Base-by-base conservation (phyloP, 768 basidiomycete genomes). In the Mycena floridula region DNA sequence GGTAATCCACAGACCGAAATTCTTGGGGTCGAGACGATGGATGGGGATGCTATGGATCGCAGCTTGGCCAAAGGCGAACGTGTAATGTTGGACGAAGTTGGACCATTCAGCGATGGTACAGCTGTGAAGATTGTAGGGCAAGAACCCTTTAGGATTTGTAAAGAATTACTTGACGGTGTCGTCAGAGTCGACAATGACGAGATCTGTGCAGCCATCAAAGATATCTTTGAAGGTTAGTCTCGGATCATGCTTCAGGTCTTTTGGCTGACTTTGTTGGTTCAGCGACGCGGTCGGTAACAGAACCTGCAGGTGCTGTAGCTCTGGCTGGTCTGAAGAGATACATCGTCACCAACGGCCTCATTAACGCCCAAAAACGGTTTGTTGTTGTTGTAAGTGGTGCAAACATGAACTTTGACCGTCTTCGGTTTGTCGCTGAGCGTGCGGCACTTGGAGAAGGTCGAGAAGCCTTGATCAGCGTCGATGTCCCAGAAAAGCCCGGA, bases 381-480 rank as follows among this genome's bases (percentile, higher is more conserved):
- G 94, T 97, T 24, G 93, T 80, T 5, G 82, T 97, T 42, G 69
- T 98, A 50, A 94, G 90, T 56, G 96, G 96, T 18, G 96, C 95
- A 15, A 98, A 99, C 66, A 96, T 99, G 90, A 98, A 99, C 67
- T 99, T 99, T 64, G 89, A 92, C 57, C 81, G 95, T 35, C 65
- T 99, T 37, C 81, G 96, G 8, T 99, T 98, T 59, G 94, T 99
- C n/a, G 89, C 96, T 16, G 96, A 99, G 61, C 92, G 96, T 45
- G 96, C 96, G 3, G 93, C 97, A 62, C 73, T 98, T 16, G 96
- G 96, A 50, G 96, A 99, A 64, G 86, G 95, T 9, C 77, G 87
- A 42, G 96, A 99, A 65, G 96, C 88, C 0, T 73, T 98, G 37
- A 73, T 98, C 52, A 89, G 88, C 55, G 89, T 97, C n/a, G 86